Evolutionary conservation across 441 rosid species (phyloP).

Genomic region (Pelargonium australe): DNA sequence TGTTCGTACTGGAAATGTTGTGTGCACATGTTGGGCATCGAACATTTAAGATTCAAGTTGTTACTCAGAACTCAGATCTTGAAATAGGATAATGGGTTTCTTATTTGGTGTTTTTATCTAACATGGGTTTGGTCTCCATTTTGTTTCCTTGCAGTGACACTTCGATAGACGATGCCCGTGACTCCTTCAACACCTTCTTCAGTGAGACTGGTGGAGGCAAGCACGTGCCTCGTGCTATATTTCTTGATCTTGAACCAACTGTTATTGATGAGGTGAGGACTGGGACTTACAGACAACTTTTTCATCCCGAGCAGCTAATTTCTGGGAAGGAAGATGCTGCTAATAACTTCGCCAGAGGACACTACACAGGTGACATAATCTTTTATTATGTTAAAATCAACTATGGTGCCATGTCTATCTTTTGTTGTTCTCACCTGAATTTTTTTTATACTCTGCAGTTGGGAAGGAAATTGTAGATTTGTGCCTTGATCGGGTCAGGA

Average conservation of each 20-base stretch:
- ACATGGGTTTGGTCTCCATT: neutral
- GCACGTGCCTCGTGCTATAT: slow-evolving; percentile 76
- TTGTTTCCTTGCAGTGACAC: slow-evolving; percentile 44
- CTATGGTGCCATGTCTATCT: neutral
- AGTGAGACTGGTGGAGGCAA: slow-evolving; percentile 73
- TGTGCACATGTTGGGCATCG: too few relatives aligned
- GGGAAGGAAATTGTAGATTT: slow-evolving; percentile 74
- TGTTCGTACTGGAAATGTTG: too few relatives aligned
- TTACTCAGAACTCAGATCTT: too few relatives aligned
- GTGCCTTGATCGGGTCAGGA: slow-evolving; percentile 68
- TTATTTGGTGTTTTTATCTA: too few relatives aligned
- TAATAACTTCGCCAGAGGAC: slow-evolving; percentile 81
- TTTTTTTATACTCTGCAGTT: slow-evolving; percentile 34
- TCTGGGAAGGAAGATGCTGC: slow-evolving; percentile 87
- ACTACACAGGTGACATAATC: slow-evolving; percentile 48
- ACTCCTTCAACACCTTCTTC: slow-evolving; percentile 76
- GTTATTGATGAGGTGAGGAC: slow-evolving; percentile 73
- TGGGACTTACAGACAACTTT: slow-evolving; percentile 61
- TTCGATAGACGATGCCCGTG: slow-evolving; percentile 41
- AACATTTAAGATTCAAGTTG: too few relatives aligned
- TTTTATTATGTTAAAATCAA: neutral
- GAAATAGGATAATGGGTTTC: too few relatives aligned
- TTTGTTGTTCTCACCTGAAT: slow-evolving; percentile 4
- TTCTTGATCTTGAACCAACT: slow-evolving; percentile 69
- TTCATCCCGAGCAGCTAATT: slow-evolving; percentile 81